These are phyloP conservation scores for Phytophthora pluvialis DNA, from an alignment of 352 stramenopile species.

Conservation along the genomic window DNA sequence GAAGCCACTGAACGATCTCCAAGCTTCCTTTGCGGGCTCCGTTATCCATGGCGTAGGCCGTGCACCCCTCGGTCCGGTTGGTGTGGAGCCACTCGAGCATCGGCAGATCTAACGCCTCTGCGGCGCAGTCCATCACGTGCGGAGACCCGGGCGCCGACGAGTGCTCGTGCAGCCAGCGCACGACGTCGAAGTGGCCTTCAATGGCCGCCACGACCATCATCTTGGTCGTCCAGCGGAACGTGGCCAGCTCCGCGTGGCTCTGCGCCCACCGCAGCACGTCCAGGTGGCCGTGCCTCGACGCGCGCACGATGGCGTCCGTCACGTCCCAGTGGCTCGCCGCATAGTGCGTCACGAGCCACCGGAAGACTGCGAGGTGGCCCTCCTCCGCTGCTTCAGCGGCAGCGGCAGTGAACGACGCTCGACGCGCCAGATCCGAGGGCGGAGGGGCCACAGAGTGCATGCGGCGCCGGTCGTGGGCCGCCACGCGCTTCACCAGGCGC, in stretches of 20 bases:
- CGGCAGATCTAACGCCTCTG: conserved; percentile 35
- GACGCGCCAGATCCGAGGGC: conserved; percentile 19
- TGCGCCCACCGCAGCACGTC: conserved; percentile 30
- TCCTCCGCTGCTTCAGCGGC: conserved; percentile 22
- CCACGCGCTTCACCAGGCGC: conserved; percentile 36
- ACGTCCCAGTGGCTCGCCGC: conserved; percentile 24
- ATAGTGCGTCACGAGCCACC: conserved; percentile 38
- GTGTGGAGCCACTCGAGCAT: conserved; percentile 48
- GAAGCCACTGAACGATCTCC: conserved; percentile 44
- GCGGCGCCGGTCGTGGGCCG: conserved; percentile 26
- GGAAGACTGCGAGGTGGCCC: conserved; percentile 26
- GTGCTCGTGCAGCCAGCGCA: conserved; percentile 40
- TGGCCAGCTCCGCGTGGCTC: conserved; percentile 12
- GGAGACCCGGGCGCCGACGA: conserved; percentile 37
- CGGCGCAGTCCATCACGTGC: conserved; percentile 47
- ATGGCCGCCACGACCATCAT: conserved; percentile 50
- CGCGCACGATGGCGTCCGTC: conserved; percentile 34
- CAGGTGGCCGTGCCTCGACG: conserved; percentile 18
- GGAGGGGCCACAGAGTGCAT: conserved; percentile 18
- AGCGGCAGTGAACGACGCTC: conserved; percentile 26
- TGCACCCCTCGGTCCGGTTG: conserved; percentile 45
- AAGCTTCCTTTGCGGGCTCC: conserved; percentile 38
- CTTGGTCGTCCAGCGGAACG: conserved; percentile 41
- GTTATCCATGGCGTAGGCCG: conserved; percentile 45
- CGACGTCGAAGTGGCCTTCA: conserved; percentile 49